Base-by-base conservation (phyloP, 257 asterid genomes). In the Nicotiana sylvestris region DNA sequence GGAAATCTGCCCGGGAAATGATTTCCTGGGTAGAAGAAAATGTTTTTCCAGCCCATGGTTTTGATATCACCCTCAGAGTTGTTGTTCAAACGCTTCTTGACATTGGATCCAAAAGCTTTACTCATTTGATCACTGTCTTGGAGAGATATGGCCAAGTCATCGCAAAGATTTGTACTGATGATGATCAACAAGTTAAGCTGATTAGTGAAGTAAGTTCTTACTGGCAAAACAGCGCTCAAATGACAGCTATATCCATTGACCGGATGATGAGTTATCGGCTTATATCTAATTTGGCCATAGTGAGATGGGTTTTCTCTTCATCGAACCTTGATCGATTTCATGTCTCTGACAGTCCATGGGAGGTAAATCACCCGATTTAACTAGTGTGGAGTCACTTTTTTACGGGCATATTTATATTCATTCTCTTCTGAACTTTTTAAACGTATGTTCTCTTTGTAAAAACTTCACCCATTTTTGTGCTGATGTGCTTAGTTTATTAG, bases 221-320 rank as follows among this genome's bases (percentile, higher is more conserved):
- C 87, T 96, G 99, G 99, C 91, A 88, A 89, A 96, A 93, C 88
- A 90, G 86, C 85, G 90, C 90, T 68, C 98, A 94, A 87, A 94
- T 94, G 99, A 90, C 96, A 30, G 98, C 98, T 32, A 86, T 96
- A 83, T 87, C 97, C 61, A 94, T 96, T 84, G 99, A 96, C 89
- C 89, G 98, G 87, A 93, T 96, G 99, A 96, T 96, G 99, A 97
- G 98, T 68, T 96, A 96, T 88, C 98, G 98, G 83, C 94, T 96
- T 87, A 80, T 96, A 82, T 93, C 98, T 51, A 96, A 96, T 85
- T 87, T 96, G 90, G 98, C 98, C 58, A 92, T 96, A 80, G 96
- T 96, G 85, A 92, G 89, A 93, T 96, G 99, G 99, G 97, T 96
- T 87, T 96, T 96, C 89, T 91, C 92, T 58, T 37, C 93, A 53